Evolutionary conservation across 306 rosid genomes (phyloP).

Genomic region (Vigna nakashimae): DNA sequence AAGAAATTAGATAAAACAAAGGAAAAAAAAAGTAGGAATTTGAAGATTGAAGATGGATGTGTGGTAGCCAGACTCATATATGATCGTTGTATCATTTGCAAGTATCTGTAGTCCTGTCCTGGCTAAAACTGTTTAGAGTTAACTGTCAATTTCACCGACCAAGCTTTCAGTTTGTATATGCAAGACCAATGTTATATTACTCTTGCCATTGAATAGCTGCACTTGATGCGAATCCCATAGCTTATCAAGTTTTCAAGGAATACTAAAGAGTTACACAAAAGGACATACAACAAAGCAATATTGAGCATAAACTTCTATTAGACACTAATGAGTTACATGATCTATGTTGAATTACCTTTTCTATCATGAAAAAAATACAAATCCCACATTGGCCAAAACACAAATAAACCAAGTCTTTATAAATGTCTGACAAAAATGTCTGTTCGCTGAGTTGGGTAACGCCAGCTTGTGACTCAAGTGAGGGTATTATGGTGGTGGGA

Average conservation of each 20-base stretch:
- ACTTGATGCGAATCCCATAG: constrained; percentile 36
- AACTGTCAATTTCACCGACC: not conserved
- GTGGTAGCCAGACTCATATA: constrained; percentile 60
- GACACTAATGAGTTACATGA: constrained; percentile 35
- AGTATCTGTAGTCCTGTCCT: constrained; percentile 34
- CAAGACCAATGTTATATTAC: not conserved
- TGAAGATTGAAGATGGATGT: constrained; percentile 70
- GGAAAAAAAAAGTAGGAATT: constrained; percentile 71
- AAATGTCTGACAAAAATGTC: not conserved
- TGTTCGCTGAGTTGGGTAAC: not conserved
- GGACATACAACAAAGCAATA: constrained; percentile 39
- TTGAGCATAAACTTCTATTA: constrained; percentile 12
- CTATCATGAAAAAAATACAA: too few species aligned
- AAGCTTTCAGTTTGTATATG: constrained; percentile 17
- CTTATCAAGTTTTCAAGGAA: constrained; percentile 15
- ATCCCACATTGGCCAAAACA: not conserved
- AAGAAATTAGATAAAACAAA: too few species aligned
- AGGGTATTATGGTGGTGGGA: not conserved
- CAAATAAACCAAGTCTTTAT: not conserved
- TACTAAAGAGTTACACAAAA: not conserved
- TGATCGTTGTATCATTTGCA: constrained; percentile 62
- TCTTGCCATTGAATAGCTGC: constrained; percentile 32
- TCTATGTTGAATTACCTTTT: constrained; percentile 17
- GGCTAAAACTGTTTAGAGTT: not conserved
- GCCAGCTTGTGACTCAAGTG: not conserved